A percentile compares a stretch with the other conserved stretches of the same genome.
phyloP scores from a whole-genome alignment of 192 early-diverging fungal species.

The Podila epigama region DNA sequence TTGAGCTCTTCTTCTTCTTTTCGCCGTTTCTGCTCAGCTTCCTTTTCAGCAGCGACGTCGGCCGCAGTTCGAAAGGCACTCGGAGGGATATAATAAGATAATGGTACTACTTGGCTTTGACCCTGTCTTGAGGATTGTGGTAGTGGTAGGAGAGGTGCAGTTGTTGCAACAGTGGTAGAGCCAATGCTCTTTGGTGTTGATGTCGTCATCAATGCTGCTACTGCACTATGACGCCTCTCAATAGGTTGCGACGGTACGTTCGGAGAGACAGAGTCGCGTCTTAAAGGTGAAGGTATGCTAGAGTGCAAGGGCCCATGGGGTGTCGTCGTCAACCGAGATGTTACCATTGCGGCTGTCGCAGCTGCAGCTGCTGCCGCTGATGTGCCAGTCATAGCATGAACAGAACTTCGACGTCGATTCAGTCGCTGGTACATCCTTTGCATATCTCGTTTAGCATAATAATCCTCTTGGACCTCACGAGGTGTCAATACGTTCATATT shows the following conservation, averaged over 20 bases:
- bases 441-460: conserved; percentile 14
- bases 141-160: too few relatives aligned
- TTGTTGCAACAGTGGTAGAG: too few relatives aligned
- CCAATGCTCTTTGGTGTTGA: too few relatives aligned
- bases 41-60: conserved; percentile 20
- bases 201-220: too few relatives aligned
- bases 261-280: background rate
- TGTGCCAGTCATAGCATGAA: background rate
- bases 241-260: too few relatives aligned
- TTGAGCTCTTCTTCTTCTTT: conserved; percentile 21
- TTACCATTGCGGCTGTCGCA: background rate
- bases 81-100: conserved; percentile 33
- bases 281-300: background rate
- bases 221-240: too few relatives aligned
- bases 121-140: too few relatives aligned
- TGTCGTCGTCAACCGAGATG: background rate
- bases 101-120: too few relatives aligned
- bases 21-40: conserved; percentile 9
- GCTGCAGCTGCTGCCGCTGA: background rate
- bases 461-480: conserved; percentile 26
- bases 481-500: conserved; percentile 33
- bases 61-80: conserved; percentile 44
- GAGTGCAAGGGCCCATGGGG: background rate
- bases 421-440: conserved; percentile 8
- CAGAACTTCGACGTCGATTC: conserved; percentile 4